A percentile compares a stretch with the other conserved stretches of the same genome.
These are phyloP conservation scores for Sclerotinia trifoliorum DNA, from an alignment of 2,329 filamentous ascomycete species.

Conservation along the genomic window DNA sequence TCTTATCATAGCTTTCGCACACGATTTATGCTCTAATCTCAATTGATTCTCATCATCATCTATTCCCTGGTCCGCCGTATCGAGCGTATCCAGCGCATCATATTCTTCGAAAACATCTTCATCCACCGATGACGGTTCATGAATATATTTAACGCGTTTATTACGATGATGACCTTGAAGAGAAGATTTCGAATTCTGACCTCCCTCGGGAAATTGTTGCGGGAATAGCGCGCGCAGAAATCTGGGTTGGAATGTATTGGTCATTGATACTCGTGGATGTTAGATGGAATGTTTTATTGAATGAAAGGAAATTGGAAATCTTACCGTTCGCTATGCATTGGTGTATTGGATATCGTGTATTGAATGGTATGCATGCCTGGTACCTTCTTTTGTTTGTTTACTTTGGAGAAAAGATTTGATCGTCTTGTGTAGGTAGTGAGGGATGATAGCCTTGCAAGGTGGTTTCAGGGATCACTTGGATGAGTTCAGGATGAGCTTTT, in stretches of 20 bases:
- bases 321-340: slow-evolving; percentile 19
- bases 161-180: slow-evolving; percentile 1
- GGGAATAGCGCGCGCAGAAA: slow-evolving; percentile 20
- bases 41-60: slow-evolving; percentile 18
- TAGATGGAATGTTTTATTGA: not conserved
- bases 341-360: not conserved
- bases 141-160: slow-evolving; percentile 13
- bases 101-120: not conserved
- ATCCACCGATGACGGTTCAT: not conserved
- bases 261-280: slow-evolving; percentile 6
- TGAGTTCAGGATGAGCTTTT: not conserved
- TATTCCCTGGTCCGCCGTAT: not conserved
- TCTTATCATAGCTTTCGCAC: slow-evolving; percentile 4
- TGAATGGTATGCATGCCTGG: not conserved
- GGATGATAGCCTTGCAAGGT: not conserved
- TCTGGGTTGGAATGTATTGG: slow-evolving; percentile 8
- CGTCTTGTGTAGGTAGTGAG: not conserved
- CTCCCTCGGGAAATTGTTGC: slow-evolving; percentile 4
- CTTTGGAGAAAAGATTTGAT: not conserved
- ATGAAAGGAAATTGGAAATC: not conserved
- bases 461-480: not conserved
- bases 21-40: not conserved
- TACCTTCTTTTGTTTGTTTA: not conserved
- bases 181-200: not conserved
- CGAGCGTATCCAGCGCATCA: not conserved